phyloP scores from a whole-genome alignment of 2,329 filamentous ascomycete species.

The Colletotrichum australisinense region DNA sequence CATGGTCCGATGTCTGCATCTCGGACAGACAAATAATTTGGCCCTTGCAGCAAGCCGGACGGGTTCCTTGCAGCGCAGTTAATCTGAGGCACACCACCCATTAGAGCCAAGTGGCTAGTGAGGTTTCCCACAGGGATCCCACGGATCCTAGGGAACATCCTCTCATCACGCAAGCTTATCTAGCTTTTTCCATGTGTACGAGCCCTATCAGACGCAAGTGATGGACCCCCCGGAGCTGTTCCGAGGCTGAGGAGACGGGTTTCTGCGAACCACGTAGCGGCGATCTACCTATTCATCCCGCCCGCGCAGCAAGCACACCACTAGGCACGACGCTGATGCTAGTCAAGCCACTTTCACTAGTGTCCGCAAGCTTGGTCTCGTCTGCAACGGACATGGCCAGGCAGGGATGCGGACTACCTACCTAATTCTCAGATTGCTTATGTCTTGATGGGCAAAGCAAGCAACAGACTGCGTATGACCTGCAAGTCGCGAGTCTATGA shows the following conservation, averaged over 20 bases:
- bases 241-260: constrained; percentile 8
- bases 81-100: constrained; percentile 24
- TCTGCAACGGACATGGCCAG: neutral
- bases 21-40: constrained; percentile 19
- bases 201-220: neutral
- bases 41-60: constrained; percentile 28
- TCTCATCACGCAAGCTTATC: constrained; percentile 1
- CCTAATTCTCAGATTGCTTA: constrained; percentile 5
- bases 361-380: constrained; percentile 19
- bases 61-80: constrained; percentile 30
- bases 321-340: constrained; percentile 15
- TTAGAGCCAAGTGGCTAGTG: neutral
- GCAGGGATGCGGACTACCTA: constrained; percentile 25
- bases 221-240: neutral
- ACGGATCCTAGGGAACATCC: neutral
- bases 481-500: neutral
- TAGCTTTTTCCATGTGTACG: neutral
- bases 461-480: constrained; percentile 8
- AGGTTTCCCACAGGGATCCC: neutral
- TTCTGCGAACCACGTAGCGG: constrained; percentile 9
- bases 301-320: neutral
- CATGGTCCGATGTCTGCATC: constrained; percentile 25
- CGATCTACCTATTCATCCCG: neutral
- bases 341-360: constrained; percentile 34
- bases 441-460: constrained; percentile 21